These are phyloP conservation scores for Solanum sejunctum DNA, from an alignment of 257 asterid genomes.

Conservation along the genomic window DNA sequence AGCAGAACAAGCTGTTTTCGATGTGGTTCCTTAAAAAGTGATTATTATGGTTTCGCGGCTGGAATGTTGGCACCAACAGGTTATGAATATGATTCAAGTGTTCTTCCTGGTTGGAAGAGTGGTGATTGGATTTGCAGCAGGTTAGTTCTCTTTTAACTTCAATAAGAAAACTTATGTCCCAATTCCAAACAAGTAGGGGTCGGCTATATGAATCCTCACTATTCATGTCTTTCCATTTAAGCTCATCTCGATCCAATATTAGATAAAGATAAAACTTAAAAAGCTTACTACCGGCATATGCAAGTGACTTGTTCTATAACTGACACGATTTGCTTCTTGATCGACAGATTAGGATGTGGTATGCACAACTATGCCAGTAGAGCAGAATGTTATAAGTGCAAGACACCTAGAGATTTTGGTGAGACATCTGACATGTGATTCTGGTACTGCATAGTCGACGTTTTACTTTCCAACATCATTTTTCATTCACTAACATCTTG, in stretches of 20 bases:
- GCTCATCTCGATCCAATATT: not conserved
- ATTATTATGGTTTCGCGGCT: constrained; percentile 30
- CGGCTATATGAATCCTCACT: not conserved
- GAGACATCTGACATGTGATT: constrained; percentile 1
- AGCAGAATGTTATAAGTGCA: constrained; percentile 63
- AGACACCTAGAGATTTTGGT: constrained; percentile 47
- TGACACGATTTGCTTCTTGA: not conserved
- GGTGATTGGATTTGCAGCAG: constrained; percentile 89
- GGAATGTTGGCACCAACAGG: constrained; percentile 7
- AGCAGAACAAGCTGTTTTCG: constrained; percentile 63
- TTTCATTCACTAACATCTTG: not conserved
- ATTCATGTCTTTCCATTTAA: not conserved
- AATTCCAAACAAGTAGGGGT: not conserved
- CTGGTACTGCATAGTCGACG: not conserved
- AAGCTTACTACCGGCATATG: not conserved
- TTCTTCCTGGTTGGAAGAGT: constrained; percentile 73
- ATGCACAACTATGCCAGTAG: constrained; percentile 45
- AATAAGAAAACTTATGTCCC: not conserved
- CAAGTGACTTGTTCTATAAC: not conserved
- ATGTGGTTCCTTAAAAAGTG: constrained; percentile 38
- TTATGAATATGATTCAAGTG: constrained; percentile 26
- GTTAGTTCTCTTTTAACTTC: constrained; percentile 14
- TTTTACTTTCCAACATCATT: not conserved
- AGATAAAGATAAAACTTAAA: not conserved
- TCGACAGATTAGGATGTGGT: constrained; percentile 13